Percentiles rank a stretch among this genome's conserved stretches.
phyloP scores from a whole-genome alignment of 2,329 filamentous ascomycete species.

The Nemania abortiva region DNA sequence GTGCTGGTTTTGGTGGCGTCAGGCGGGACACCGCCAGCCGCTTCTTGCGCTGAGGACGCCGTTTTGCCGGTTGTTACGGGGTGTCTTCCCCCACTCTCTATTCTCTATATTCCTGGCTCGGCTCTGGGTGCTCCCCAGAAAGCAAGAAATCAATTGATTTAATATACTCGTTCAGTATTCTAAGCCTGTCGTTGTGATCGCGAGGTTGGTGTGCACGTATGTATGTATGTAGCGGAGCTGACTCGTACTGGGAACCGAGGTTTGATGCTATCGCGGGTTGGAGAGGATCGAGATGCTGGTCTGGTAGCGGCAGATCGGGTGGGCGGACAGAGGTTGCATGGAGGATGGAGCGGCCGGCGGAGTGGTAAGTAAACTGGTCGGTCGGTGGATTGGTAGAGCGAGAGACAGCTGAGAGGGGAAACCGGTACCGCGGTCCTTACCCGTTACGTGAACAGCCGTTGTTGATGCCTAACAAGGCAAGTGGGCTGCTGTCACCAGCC shows the following conservation, averaged over 20 bases:
- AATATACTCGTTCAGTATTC: neutral
- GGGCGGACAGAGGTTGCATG: constrained; percentile 22
- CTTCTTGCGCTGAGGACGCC: constrained; percentile 47
- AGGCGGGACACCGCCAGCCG: constrained; percentile 40
- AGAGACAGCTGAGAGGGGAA: constrained; percentile 19
- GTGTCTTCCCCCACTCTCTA: constrained; percentile 23
- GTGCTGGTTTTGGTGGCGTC: constrained; percentile 34
- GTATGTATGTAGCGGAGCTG: neutral
- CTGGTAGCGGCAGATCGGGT: neutral
- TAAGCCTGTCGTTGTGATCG: constrained; percentile 1
- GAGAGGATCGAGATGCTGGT: neutral
- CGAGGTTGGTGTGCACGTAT: neutral
- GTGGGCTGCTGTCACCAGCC: constrained; percentile 30
- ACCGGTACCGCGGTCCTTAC: neutral
- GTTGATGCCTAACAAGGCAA: constrained; percentile 30
- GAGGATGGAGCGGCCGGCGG: constrained; percentile 16
- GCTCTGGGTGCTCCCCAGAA: constrained; percentile 13
- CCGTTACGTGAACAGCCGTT: constrained; percentile 1
- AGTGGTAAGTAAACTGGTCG: neutral
- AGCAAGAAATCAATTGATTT: constrained; percentile 6
- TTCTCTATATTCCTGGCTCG: constrained; percentile 1
- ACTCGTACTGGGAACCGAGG: neutral
- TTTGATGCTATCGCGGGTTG: constrained; percentile 11
- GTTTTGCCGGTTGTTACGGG: constrained; percentile 45
- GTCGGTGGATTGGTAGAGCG: neutral